phyloP scores from a whole-genome alignment of 2,329 filamentous ascomycete species.

The Pestalotiopsis sp. region DNA sequence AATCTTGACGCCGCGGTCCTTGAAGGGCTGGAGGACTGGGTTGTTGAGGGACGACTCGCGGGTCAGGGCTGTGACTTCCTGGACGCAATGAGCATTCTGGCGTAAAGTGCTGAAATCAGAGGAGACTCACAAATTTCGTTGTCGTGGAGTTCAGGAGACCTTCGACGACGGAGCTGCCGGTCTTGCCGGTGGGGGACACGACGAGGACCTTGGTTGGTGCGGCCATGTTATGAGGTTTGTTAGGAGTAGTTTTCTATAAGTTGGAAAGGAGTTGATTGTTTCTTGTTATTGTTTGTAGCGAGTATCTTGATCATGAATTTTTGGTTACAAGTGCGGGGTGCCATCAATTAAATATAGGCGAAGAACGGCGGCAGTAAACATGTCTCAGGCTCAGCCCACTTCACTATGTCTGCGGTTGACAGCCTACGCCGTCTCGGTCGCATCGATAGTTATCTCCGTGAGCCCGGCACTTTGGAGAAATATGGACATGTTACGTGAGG shows the following conservation, averaged over 20 bases:
- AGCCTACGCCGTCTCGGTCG: neutral
- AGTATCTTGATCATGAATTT: neutral
- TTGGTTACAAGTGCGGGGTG: neutral
- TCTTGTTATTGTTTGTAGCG: neutral
- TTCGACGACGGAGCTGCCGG: constrained; percentile 4
- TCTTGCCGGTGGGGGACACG: neutral
- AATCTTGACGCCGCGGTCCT: constrained; percentile 3
- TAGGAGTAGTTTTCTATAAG: neutral
- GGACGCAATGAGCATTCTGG: neutral
- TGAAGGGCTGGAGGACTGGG: neutral
- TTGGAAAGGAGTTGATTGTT: neutral
- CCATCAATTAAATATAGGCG: neutral
- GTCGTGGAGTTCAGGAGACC: constrained; percentile 3
- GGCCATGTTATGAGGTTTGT: neutral
- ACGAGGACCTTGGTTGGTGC: constrained; percentile 9
- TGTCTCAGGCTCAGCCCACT: neutral
- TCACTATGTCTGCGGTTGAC: neutral
- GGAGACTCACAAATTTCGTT: neutral
- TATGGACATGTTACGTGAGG: neutral
- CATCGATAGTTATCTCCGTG: neutral
- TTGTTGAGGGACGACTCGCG: constrained; percentile 1
- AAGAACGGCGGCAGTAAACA: neutral
- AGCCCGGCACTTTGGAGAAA: neutral
- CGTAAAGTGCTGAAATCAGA: too few relatives aligned
- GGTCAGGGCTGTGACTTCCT: neutral